Conservation (phyloP, 2,329 filamentous ascomycete genomes). For the Calonectria honghensis region DNA sequence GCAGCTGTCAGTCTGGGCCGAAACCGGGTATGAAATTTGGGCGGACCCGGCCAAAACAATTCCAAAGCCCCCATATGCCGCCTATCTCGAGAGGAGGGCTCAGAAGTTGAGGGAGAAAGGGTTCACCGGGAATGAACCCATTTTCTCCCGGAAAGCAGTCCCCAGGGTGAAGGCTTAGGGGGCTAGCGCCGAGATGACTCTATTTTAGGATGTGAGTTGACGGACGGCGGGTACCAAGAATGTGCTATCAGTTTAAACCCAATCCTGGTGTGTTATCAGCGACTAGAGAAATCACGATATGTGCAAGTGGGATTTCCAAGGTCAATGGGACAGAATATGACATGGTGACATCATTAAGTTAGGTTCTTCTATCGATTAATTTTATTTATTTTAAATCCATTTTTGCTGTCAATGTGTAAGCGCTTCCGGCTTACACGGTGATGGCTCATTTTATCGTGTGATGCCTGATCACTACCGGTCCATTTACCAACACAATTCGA, state of each 20-base stretch:
- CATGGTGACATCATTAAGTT: background rate
- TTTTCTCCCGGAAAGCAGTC: background rate
- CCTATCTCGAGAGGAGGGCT: constrained; percentile 11
- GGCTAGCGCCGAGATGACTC: background rate
- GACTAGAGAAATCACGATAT: background rate
- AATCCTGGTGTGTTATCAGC: background rate
- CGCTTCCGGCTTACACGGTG: background rate
- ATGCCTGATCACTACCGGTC: background rate
- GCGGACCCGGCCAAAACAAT: background rate
- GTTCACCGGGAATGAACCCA: background rate
- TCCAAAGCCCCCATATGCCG: constrained; percentile 5
- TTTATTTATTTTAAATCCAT: background rate
- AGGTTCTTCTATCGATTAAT: background rate
- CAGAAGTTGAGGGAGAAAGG: constrained; percentile 6
- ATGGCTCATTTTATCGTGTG: background rate
- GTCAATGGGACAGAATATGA: background rate
- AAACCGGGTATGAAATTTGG: constrained; percentile 17
- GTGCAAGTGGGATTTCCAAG: background rate
- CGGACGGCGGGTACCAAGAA: background rate
- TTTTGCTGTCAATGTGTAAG: background rate
- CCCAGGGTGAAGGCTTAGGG: background rate
- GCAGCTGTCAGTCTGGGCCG: constrained; percentile 9
- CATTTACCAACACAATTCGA: background rate
- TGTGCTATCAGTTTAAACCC: background rate
- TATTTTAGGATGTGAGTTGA: background rate